These are phyloP conservation scores for Cryptococcus sp. DNA, from an alignment of 1,284 basidiomycete species.

Conservation along the genomic window DNA sequence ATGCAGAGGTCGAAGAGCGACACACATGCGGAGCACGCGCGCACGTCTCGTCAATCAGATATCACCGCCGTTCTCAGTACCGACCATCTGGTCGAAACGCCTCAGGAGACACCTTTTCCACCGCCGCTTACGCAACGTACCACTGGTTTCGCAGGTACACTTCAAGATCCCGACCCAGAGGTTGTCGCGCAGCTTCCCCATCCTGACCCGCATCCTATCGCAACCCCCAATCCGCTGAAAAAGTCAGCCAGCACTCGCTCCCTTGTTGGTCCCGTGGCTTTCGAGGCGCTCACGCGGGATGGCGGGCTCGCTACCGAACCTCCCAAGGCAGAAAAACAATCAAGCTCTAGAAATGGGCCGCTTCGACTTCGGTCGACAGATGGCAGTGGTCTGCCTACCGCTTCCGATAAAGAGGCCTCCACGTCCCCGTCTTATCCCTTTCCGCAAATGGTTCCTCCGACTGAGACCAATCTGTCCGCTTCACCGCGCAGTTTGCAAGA, in stretches of 20 bases:
- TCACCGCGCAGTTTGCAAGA: neutral
- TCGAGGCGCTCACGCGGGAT: conserved; percentile 7
- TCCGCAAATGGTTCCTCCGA: conserved; percentile 19
- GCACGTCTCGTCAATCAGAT: conserved; percentile 1
- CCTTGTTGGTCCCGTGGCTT: conserved; percentile 13
- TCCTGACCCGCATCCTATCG: conserved; percentile 15
- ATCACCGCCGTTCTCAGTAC: conserved; percentile 2
- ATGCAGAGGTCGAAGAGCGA: conserved; percentile 34
- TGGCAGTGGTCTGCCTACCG: conserved; percentile 23
- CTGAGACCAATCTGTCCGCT: neutral
- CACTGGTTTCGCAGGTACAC: conserved; percentile 35
- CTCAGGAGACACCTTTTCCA: conserved; percentile 5
- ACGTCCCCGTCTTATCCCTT: conserved; percentile 34
- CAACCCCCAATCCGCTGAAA: conserved; percentile 10
- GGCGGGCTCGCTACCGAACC: neutral
- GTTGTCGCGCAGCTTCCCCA: conserved; percentile 16
- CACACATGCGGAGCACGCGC: conserved; percentile 21
- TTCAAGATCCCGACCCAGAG: conserved; percentile 29
- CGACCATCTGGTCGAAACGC: conserved; percentile 9
- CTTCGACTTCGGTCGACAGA: conserved; percentile 19
- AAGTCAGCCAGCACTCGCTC: conserved; percentile 14
- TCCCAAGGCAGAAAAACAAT: conserved; percentile 1
- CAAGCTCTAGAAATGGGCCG: neutral
- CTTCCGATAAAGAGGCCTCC: conserved; percentile 5
- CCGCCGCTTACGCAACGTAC: conserved; percentile 21